Evolutionary conservation across 1,284 basidiomycete species (phyloP), one percentile per base, ranked within the genome.

Genomic region (Dichomitus squalens): DNA sequence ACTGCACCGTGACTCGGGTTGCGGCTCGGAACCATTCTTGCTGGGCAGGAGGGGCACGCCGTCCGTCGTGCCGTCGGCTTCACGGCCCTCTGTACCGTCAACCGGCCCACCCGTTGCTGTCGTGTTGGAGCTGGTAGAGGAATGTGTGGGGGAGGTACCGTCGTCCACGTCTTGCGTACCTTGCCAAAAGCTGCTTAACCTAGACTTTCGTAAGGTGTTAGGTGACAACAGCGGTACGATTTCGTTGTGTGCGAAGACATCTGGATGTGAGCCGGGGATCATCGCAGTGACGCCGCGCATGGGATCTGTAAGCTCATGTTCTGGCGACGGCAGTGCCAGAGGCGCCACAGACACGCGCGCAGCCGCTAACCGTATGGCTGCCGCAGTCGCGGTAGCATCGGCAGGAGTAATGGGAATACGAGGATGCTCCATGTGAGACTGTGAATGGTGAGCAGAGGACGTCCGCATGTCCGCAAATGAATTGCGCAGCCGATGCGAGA

Each of bases 291-390:
- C 79, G 7, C 85, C 82, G 18, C 89, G 84, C 84, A 95, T 86
- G 0, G 93, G 93, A 70, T 95, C 93, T 7, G 87, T 86, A 29
- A 95, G 79, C 68, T 95, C 93, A 65, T 90, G 86, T 69, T 95
- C 93, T 0, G 93, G 93, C 31, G 89, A 92, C 2, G 93, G 93
- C 1, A 95, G 77, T 0, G 89, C 86, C 11, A 95, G 78, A 0
- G 93, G 93, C 2, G 89, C 85, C 50, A 92, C 83, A 60, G 87
- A 84, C 12, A 90, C 85, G 50, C 86, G 79, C 14, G 87, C 82
- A 5, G 83, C 89, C 18, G 93, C 93, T 83, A 88, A 88, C 23
- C 93, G 88, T 72, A 95, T 87, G 0, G 93, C 89, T 0, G 93
- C 93, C 0, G 92, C 93, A 0, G 89, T 82, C 0, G 91, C 82